phyloP scores from a whole-genome alignment of 257 asterid genomes.

The Mitragyna speciosa region DNA sequence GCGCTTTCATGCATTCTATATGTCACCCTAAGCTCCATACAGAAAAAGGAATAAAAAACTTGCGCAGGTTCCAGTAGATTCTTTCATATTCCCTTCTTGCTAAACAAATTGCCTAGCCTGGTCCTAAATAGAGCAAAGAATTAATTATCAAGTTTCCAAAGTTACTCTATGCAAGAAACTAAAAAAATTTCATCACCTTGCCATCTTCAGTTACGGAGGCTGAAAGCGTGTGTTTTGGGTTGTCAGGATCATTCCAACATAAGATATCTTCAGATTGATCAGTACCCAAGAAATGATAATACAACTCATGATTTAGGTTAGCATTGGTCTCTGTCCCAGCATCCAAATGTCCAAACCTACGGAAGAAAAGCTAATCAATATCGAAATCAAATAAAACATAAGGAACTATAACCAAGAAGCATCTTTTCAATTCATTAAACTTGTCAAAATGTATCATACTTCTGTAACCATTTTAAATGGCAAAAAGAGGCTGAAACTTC shows the following conservation, averaged over 20 bases:
- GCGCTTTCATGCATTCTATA: too few relatives aligned
- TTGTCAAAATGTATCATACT: not conserved
- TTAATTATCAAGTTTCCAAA: not conserved
- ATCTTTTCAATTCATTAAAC: not conserved
- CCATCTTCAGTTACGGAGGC: conserved; percentile 89
- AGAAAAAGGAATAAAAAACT: too few relatives aligned
- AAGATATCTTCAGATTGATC: conserved; percentile 88
- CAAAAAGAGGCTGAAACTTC: not conserved
- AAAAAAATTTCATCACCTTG: conserved; percentile 48
- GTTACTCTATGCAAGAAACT: not conserved
- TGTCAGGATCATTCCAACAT: conserved; percentile 81
- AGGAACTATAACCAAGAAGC: not conserved
- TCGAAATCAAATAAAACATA: not conserved
- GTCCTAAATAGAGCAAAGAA: not conserved
- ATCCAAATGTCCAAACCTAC: conserved; percentile 72
- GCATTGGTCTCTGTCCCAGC: conserved; percentile 86
- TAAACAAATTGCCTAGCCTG: too few relatives aligned
- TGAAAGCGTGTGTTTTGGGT: conserved; percentile 65
- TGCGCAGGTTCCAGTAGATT: too few relatives aligned
- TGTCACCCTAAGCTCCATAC: too few relatives aligned
- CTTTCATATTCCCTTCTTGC: too few relatives aligned
- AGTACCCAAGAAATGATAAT: conserved; percentile 89
- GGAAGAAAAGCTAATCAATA: conserved; percentile 21
- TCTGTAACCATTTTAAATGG: not conserved
- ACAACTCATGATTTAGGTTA: conserved; percentile 79